Base-by-base conservation (phyloP, 495 filamentous ascomycete species). In the Xylaria curta region DNA sequence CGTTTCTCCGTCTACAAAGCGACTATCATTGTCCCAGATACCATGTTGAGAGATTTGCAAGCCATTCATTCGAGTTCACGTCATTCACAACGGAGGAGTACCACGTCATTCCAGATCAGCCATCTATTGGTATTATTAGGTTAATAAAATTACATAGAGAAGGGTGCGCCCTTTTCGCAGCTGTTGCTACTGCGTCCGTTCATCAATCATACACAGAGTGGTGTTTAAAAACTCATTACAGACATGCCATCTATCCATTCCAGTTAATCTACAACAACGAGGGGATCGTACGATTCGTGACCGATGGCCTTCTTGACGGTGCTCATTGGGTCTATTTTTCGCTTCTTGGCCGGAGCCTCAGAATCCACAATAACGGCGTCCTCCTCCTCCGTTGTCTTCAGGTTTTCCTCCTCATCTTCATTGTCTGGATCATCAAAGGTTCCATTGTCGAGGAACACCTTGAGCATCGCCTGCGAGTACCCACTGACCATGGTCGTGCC, bases 401-500 rank as follows among this genome's bases (percentile, higher is more conserved):
- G 42, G 80, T 80, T 66, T 24, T 19, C 28, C 17, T 28, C 61
- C 21, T 47, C 61, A 15, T 46, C 40, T 24, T 66, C 44, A 7
- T 79, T 79, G 31, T 82, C 81, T 19, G 65, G 69, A 9, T 80
- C 82, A 9, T 78, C 78, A 71, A 84, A 85, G 19, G 72, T 58
- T 1, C 83, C 84, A 19, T 73, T 74, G 10, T 82, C 83, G 31
- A 87, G 64, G 61, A 87, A 86, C 33, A 82, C 77, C 82, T 86
- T 86, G 74, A 86, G 59, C 82, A 82, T 81, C 21, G 71, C 85
- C 76, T 85, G 84, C 44, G 79, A 82, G 71, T 86, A 86, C 1
- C 85, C 85, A 68, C 78, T 81, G 51, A 86, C 82, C 58, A 87
- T 63, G 51, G 80, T 76, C 6, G 80, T 80, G 4, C 80, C 81